Evolutionary conservation across 768 basidiomycete species (phyloP).

Genomic region (Termitomyces bulborhizus): DNA sequence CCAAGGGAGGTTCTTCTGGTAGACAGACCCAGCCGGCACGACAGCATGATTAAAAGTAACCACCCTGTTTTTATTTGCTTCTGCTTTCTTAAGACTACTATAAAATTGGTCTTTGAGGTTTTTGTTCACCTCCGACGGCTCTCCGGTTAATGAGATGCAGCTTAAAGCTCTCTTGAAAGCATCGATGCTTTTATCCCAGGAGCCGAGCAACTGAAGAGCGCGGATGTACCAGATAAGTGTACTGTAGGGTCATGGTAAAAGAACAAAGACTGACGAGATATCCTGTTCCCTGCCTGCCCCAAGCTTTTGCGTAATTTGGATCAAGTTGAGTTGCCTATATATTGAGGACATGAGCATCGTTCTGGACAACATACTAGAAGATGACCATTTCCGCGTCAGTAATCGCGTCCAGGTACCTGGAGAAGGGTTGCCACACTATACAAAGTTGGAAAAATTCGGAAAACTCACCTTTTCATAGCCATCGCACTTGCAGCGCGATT

Average conservation of each 20-base stretch:
- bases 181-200: conserved; percentile 13
- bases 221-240: background rate
- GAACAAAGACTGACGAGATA: conserved; percentile 16
- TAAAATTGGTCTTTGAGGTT: conserved; percentile 30
- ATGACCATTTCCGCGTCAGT: conserved; percentile 25
- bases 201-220: conserved; percentile 17
- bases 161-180: conserved; percentile 27
- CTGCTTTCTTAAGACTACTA: conserved; percentile 20
- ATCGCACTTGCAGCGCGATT: conserved; percentile 39
- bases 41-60: background rate
- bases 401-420: conserved; percentile 26
- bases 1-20: conserved; percentile 19
- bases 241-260: background rate
- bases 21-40: background rate
- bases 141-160: conserved; percentile 21
- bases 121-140: conserved; percentile 23
- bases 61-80: conserved; percentile 1
- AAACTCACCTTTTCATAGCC: conserved; percentile 27
- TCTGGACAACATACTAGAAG: background rate
- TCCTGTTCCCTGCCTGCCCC: conserved; percentile 32
- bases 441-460: background rate
- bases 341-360: background rate
- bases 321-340: conserved; percentile 32
- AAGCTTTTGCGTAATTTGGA: conserved; percentile 35
- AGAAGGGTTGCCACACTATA: background rate